phyloP scores from a whole-genome alignment of 1,284 basidiomycete genomes.

The Leccinum colubrinum region DNA sequence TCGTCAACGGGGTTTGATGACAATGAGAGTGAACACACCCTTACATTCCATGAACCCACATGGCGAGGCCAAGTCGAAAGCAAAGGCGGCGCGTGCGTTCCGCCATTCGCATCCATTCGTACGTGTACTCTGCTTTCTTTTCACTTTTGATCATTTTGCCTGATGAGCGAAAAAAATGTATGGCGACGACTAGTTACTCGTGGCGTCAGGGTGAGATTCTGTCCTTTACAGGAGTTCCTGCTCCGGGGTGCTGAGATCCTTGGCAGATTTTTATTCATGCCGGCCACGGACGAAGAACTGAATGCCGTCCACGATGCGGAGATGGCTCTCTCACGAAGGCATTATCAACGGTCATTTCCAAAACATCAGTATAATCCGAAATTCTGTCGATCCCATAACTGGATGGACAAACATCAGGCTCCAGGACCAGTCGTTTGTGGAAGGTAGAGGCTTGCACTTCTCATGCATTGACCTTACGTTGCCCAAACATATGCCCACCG shows the following conservation, averaged over 20 bases:
- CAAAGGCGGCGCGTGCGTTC: conserved; percentile 59
- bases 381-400: not conserved
- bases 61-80: conserved; percentile 23
- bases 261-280: conserved; percentile 76
- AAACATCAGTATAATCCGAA: not conserved
- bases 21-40: conserved; percentile 61
- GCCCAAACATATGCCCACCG: not conserved
- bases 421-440: not conserved
- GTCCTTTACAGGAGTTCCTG: not conserved
- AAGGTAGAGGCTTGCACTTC: not conserved
- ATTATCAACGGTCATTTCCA: not conserved
- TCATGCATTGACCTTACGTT: not conserved
- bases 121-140: conserved; percentile 33
- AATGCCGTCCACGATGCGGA: conserved; percentile 61
- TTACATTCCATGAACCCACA: conserved; percentile 35
- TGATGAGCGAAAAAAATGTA: not conserved
- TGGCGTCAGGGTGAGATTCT: conserved; percentile 52
- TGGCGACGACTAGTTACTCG: conserved; percentile 51
- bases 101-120: conserved; percentile 87
- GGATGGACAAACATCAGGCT: not conserved
- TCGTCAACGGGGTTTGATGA: conserved; percentile 37
- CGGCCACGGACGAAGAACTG: conserved; percentile 89
- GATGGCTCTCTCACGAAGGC: conserved; percentile 45
- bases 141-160: not conserved
- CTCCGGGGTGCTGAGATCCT: not conserved